Base-by-base conservation (phyloP, 2,329 filamentous ascomycete species). In the Nigrospora osmanthi region DNA sequence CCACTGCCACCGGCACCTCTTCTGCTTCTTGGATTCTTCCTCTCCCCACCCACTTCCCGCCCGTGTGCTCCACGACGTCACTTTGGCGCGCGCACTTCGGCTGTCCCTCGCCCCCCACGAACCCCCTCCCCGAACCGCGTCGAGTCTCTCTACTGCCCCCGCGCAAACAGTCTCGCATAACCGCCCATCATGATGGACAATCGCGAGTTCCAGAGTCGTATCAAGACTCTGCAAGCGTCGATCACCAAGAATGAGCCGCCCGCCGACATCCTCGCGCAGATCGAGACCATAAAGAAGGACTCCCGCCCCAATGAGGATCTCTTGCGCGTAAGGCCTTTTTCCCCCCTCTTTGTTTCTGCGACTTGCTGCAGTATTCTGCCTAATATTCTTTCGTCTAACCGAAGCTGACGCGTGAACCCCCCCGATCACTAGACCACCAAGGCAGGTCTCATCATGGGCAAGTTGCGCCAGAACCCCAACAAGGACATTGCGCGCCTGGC, bases 381-480 rank as follows among this genome's bases (percentile, higher is more conserved):
- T 17, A 17, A 11, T 17, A 2, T 14, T 12, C 35, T 16, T 39
- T 43, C 31, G 31, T 32, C 31, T 28, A 17, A 32, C 36, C 44
- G 44, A 40, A 37, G 35, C 16, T 37, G 34, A 17, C 39, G 23
- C 32, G 36, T 46, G n/a, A 32, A 40, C 32, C 32, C 39, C 35
- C 39, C n/a, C n/a, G n/a, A 34, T 10, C 40, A 44, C 40, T 49
- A 85, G 81, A 75, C 85, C 36, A 97, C 91, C n/a, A 87, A 85
- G 56, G 91, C 95, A 42, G 93, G 93, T 56, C 84, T 95, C 53
- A 81, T 85, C 42, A 87, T 97, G 51, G 91, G 90, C 64, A 91
- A 89, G 63, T 79, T 84, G 42, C 75, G 81, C 44, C 68, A 85
- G 49, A 89, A 94, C 64, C 66, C 81, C 46, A 85, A 94, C 72